Evolutionary conservation across 177 flowering plant genomes (phyloP).

Genomic region (Vitis hybrid): DNA sequence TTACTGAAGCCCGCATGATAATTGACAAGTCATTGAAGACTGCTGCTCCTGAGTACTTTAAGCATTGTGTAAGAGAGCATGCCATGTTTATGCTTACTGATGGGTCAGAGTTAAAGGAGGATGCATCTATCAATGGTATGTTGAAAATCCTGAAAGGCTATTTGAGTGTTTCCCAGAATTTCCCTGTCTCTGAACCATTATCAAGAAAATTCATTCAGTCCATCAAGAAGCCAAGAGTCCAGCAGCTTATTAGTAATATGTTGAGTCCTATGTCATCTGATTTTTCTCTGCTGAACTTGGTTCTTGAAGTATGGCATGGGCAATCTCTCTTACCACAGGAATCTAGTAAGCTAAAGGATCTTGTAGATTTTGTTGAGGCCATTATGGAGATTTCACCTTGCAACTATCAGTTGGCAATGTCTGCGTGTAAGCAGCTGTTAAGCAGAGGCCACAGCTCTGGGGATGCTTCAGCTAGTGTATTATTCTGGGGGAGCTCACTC

Average conservation of each 20-base stretch:
- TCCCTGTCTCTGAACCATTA: constrained; percentile 35
- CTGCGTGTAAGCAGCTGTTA: constrained; percentile 50
- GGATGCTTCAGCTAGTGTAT: constrained; percentile 27
- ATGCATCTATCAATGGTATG: constrained; percentile 17
- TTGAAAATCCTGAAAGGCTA: constrained; percentile 37
- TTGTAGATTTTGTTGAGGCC: constrained; percentile 75
- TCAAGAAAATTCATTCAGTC: constrained; percentile 52
- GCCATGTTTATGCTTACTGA: constrained; percentile 40
- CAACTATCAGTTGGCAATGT: constrained; percentile 59
- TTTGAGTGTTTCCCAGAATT: constrained; percentile 31
- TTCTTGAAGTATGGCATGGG: constrained; percentile 72
- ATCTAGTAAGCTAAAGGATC: constrained; percentile 34
- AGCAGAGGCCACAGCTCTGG: constrained; percentile 10
- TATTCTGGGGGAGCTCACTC: constrained; percentile 68
- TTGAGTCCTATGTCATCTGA: constrained; percentile 57
- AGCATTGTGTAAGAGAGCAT: constrained; percentile 60
- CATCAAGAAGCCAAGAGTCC: constrained; percentile 55
- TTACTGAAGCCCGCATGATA: constrained; percentile 42
- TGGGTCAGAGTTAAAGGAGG: constrained; percentile 26
- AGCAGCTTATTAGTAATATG: constrained; percentile 48
- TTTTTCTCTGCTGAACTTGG: constrained; percentile 47
- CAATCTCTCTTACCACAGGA: constrained; percentile 63
- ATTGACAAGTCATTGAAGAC: constrained; percentile 51
- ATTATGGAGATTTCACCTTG: constrained; percentile 59
- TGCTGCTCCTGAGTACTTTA: constrained; percentile 44